Evolutionary conservation across 2,329 filamentous ascomycete genomes (phyloP).

Genomic region (Coniochaeta sp.): DNA sequence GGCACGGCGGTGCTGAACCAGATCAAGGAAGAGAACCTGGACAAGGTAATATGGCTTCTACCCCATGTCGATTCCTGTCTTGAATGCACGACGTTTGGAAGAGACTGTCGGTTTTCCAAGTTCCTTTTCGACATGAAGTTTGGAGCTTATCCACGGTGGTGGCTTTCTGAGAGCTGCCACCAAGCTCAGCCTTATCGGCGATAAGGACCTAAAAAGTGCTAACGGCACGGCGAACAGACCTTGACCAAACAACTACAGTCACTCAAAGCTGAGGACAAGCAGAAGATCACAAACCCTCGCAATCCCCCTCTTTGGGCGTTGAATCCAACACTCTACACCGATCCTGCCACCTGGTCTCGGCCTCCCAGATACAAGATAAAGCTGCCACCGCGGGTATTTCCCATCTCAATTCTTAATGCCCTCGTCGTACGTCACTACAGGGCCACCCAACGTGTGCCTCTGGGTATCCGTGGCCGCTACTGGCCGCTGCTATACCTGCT

Average conservation of each 20-base stretch:
- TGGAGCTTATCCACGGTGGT: not conserved
- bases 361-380: not conserved
- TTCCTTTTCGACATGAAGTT: not conserved
- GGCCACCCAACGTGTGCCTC: constrained; percentile 35
- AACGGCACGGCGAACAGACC: constrained; percentile 1
- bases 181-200: constrained; percentile 6
- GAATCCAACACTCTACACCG: not conserved
- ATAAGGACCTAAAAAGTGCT: constrained; percentile 7
- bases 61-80: not conserved
- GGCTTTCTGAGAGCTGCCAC: not conserved
- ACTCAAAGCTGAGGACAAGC: constrained; percentile 9
- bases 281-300: constrained; percentile 6
- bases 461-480: constrained; percentile 44
- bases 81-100: too few relatives aligned
- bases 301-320: constrained; percentile 4
- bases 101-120: too few relatives aligned
- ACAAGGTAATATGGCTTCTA: constrained; percentile 39
- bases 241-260: not conserved
- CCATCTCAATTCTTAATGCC: constrained; percentile 37
- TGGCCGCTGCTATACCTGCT: constrained; percentile 50
- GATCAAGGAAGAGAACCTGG: constrained; percentile 48
- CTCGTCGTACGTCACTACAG: constrained; percentile 39
- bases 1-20: constrained; percentile 45
- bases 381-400: constrained; percentile 16
- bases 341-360: not conserved